Evolutionary conservation across 257 asterid species (phyloP).

Genomic region (Cinchona pubescens): DNA sequence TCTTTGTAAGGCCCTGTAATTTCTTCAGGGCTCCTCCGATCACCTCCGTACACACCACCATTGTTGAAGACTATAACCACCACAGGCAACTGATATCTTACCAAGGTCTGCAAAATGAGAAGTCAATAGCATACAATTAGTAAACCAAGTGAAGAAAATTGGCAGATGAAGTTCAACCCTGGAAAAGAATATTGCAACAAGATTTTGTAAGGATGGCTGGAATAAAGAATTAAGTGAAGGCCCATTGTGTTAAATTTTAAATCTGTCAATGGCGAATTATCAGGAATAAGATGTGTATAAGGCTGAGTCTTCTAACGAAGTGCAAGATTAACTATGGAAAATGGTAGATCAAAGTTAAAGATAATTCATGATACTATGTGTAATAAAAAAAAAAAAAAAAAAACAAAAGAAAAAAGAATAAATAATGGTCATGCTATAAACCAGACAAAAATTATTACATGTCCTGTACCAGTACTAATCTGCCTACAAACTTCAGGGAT

Average conservation of each 20-base stretch:
- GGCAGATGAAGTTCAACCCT: neutral
- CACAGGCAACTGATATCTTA: constrained; percentile 82
- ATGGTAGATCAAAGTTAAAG: neutral
- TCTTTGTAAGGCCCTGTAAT: constrained; percentile 78
- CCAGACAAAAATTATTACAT: neutral
- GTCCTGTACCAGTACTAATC: neutral
- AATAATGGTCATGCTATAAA: neutral
- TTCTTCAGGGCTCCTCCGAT: constrained; percentile 77
- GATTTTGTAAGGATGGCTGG: neutral
- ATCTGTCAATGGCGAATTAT: neutral
- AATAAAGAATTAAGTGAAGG: neutral
- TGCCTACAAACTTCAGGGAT: neutral
- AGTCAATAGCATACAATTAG: neutral
- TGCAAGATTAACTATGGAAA: neutral
- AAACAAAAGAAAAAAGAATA: neutral
- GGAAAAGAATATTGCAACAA: neutral
- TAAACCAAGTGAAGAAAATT: neutral
- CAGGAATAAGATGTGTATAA: neutral
- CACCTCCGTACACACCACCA: constrained; percentile 92
- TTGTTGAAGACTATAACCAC: constrained; percentile 90
- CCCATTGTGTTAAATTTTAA: neutral
- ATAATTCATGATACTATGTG: neutral
- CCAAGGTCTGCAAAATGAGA: constrained; percentile 53
- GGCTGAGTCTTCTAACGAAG: neutral
- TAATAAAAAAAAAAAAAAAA: neutral